phyloP scores from a whole-genome alignment of 495 filamentous ascomycete genomes.

The Polyplosphaeria fusca region DNA sequence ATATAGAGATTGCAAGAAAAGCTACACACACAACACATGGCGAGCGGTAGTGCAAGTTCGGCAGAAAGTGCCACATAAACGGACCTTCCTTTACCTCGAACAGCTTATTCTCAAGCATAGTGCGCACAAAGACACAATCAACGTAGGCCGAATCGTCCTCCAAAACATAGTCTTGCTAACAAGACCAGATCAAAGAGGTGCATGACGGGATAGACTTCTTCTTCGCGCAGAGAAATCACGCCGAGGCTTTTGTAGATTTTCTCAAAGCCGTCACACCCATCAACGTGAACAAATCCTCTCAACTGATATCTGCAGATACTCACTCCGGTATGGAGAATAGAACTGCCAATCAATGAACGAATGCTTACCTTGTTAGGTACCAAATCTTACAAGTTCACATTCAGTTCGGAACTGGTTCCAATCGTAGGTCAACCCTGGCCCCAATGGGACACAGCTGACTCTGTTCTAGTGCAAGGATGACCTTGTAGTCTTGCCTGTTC shows the following conservation, averaged over 20 bases:
- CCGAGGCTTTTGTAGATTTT: constrained; percentile 91
- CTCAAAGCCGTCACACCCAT: constrained; percentile 75
- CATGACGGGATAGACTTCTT: constrained; percentile 95
- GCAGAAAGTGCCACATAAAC: constrained; percentile 95
- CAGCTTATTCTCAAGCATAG: constrained; percentile 92
- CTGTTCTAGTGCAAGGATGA: constrained; percentile 78
- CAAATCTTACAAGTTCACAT: constrained; percentile 90
- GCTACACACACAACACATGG: constrained; percentile 92
- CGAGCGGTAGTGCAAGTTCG: constrained; percentile 84
- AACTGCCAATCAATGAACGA: too few species aligned
- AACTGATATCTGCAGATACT: constrained; percentile 89
- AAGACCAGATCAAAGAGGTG: constrained; percentile 95
- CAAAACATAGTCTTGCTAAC: too few species aligned
- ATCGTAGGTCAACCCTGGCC: constrained; percentile 43
- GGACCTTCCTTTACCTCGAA: constrained; percentile 94
- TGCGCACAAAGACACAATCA: constrained; percentile 86
- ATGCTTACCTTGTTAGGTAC: too few species aligned
- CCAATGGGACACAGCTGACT: too few species aligned
- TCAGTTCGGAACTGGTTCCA: constrained; percentile 78
- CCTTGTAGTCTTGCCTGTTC: constrained; percentile 84
- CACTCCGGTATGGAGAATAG: too few species aligned
- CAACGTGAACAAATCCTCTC: constrained; percentile 76
- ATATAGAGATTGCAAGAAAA: constrained; percentile 88
- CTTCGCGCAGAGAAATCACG: constrained; percentile 83
- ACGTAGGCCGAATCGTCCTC: too few species aligned